Evolutionary conservation across 805 yeast genomes (phyloP), one percentile per base, ranked within the genome.

Genomic region (Hyphopichia homilentoma): DNA sequence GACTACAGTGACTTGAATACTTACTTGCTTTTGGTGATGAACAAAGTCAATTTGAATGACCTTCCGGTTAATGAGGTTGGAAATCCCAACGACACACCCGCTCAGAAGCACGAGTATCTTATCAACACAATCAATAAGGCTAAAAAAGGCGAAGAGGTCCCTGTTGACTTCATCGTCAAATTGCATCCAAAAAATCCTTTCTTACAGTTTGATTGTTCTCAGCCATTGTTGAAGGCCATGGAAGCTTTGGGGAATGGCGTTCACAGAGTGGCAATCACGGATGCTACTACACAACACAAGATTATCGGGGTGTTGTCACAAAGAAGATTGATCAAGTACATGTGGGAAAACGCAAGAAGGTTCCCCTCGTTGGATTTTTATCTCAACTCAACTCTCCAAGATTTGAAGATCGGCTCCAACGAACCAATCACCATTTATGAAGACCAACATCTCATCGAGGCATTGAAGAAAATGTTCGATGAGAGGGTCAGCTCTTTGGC

Each of bases 231-330:
- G 25, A 72, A 77, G 4, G 96, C 86, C 2, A 84, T 85, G 47
- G 94, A 87, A 56, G 79, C 84, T 8, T 67, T 90, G 40, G 97
- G 97, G n/a, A 77, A 84, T 24, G 98, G 98, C 14, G 96, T 89
- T 3, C 98, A 93, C 61, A 73, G 98, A 52, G 77, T 90, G 14
- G 96, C 97, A 7, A 84, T 89, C 35, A 72, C 82, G 15, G 68
- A 77, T 50, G 55, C 55, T 15, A 35, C 38, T 2, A 59, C 66
- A 30, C 33, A 33, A 16, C 6, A 22, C 7, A 68, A 70, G 38
- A 78, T 89, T 30, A 77, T 83, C 2, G 97, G 97, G 36, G 77
- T 90, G 8, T 67, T 93, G 28, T 86, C 96, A 0, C 98, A 90
- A 63, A 79, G 98, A 56, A 76, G 97, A 48, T 66, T 87, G 46